Base-by-base conservation (phyloP, 768 basidiomycete genomes). In the Naganishia vaughanmartiniae region DNA sequence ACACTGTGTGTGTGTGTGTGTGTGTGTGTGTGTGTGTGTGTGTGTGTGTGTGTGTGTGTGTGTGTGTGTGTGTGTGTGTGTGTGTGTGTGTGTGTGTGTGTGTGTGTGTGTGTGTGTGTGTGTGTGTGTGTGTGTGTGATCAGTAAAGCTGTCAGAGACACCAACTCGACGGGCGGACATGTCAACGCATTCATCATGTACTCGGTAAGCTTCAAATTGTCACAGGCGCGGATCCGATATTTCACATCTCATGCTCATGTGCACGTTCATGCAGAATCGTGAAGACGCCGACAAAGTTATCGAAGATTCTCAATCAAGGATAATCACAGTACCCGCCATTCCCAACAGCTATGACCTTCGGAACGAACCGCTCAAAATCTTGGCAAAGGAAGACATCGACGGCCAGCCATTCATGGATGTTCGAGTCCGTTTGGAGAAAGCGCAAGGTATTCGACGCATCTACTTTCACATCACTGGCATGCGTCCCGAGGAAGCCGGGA, bases 111-210 rank as follows among this genome's bases (percentile, higher is more conserved):
- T n/a, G n/a, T n/a, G n/a, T n/a, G n/a, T n/a, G n/a, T n/a, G n/a
- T n/a, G n/a, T n/a, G n/a, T n/a, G n/a, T n/a, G n/a, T n/a, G n/a
- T n/a, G n/a, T n/a, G 12, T 15, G 10, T 28, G n/a, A 4, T 26
- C 28, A 63, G 60, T 28, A 63, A 63, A 63, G 60, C 60, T 26
- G 39, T 63, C 17, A 63, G 42, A 34, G 60, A 63, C 60, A 30
- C 3, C 21, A 45, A 42, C 24, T 26, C 60, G 4, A 7, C 42
- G 5, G 42, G 42, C 14, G 60, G 60, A 4, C 60, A 63, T 45
- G 60, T 63, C 60, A 63, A 63, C 30, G 60, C 60, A 4, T 63
- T 63, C 39, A 28, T 63, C 5, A 45, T 42, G 1, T 63, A 42
- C 19, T 63, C 60, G 15, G 60, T 63, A 45, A 63, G 60, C 11